phyloP scores from a whole-genome alignment of 192 early-diverging fungal species.

The Physocladia obscura region DNA sequence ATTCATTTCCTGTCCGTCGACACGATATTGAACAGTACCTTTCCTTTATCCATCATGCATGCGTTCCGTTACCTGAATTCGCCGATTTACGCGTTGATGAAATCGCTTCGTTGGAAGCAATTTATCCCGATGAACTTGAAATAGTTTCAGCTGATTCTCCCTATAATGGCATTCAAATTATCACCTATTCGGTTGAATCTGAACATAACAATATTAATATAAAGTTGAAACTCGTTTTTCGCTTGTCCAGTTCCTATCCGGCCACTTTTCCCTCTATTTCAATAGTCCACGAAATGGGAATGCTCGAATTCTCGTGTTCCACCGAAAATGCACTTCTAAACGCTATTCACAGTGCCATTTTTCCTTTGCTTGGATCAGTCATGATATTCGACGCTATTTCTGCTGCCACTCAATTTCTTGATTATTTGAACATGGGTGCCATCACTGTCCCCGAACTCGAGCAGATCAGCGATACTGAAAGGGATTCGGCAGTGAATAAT shows the following conservation, averaged over 20 bases:
- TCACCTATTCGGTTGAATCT: background rate
- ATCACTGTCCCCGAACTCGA: background rate
- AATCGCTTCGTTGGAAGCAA: constrained; percentile 17
- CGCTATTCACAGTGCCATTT: background rate
- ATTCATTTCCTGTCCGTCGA: constrained; percentile 16
- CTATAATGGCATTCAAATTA: background rate
- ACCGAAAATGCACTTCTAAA: background rate
- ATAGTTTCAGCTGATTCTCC: background rate
- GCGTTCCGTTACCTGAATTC: background rate
- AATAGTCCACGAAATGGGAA: constrained; percentile 17
- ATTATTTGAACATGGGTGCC: constrained; percentile 1
- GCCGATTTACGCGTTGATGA: background rate
- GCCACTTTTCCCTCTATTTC: background rate
- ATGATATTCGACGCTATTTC: constrained; percentile 29
- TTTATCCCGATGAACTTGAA: constrained; percentile 22
- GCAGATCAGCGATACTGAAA: background rate
- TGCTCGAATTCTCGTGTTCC: constrained; percentile 22
- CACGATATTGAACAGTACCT: constrained; percentile 12
- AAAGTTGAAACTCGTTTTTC: background rate
- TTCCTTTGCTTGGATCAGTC: background rate
- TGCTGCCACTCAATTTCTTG: constrained; percentile 9
- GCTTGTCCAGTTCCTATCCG: constrained; percentile 10
- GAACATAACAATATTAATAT: background rate
- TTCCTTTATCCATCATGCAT: background rate
- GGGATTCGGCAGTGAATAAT: background rate